A percentile compares a stretch with the other conserved stretches of the same genome.
These are phyloP conservation scores for Saprolegnia diclina DNA, from an alignment of 352 stramenopile genomes.

Conservation along the genomic window DNA sequence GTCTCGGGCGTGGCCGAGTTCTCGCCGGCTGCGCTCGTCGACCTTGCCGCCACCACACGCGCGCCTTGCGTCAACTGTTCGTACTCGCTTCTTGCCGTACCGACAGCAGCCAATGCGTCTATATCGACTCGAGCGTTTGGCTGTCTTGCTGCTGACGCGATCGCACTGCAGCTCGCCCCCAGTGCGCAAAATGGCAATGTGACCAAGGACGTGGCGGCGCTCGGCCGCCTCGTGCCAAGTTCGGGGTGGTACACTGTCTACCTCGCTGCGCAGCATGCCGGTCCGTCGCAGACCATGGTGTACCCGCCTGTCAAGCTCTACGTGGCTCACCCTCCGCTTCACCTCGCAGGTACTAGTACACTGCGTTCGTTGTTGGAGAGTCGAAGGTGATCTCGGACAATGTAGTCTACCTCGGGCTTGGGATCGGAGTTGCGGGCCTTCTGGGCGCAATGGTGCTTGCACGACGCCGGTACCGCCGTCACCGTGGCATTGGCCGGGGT, in stretches of 20 bases:
- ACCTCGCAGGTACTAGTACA: background rate
- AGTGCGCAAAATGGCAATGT: background rate
- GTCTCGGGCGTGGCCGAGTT: background rate
- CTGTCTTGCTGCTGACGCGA: too few species aligned
- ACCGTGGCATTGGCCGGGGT: background rate
- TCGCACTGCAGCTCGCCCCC: too few species aligned
- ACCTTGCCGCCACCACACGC: background rate
- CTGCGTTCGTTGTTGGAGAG: too few species aligned
- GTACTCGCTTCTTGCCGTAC: background rate
- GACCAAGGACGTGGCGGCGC: background rate
- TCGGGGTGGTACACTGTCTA: conserved; percentile 8
- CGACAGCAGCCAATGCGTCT: background rate
- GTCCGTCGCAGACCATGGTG: background rate
- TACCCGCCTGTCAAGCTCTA: background rate
- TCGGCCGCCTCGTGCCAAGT: background rate
- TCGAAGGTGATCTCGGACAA: background rate
- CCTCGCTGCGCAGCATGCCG: background rate
- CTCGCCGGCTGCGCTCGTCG: background rate
- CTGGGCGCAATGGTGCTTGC: background rate
- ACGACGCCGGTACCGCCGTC: background rate
- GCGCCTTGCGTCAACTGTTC: background rate
- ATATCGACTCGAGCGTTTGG: background rate
- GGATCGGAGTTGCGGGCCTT: background rate
- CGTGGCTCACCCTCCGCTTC: background rate
- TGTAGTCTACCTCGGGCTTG: background rate